Evolutionary conservation across 2,329 filamentous ascomycete species (phyloP), one percentile per base, ranked within the genome.

Genomic region (Scorias spongiosa): DNA sequence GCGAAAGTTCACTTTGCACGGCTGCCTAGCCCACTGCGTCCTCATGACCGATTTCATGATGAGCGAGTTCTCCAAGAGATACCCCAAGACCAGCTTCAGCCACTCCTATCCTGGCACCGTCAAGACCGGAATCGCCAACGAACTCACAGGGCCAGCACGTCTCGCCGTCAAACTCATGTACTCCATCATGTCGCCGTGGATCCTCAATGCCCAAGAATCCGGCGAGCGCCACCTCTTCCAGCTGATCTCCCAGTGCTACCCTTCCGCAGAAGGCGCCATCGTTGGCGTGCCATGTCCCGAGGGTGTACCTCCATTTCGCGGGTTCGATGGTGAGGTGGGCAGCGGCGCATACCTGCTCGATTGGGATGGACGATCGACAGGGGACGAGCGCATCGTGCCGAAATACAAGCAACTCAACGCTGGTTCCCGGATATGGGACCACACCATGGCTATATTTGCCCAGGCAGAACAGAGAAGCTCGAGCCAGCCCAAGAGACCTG

Each of bases 11-110:
- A 50, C 54, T 45, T n/a, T 66, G 2, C 58, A 61, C 43, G 52
- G 54, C 26, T 61, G 57, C 20, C 56, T 62, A 10, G 57, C 61
- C 10, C 66, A 69, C 12, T 65, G 58, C 5, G 69, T 74, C 40
- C 54, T 70, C 2, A 67, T 66, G 43, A 66, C 67, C 29, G 68
- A 75, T 56, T 69, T 69, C 49, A 69, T 68, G 9, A 60, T 77
- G 34, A 71, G 72, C 43, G 63, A 69, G 12, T 55, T 77, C 2
- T 67, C 72, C 0, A 55, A 58, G 2, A 52, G 62, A 10, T 64
- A 71, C 20, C 69, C 70, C 0, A 58, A 60, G 2, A 66, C 66
- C 0, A 64, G 63, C 1, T 75, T 75, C 54, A 52, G 70, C 14
- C 73, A 76, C 44, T 60, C 64, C 2, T 70, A 62, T 44, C 69